Base-by-base conservation (phyloP, 192 early-diverging fungal genomes). In the Mortierella antarctica region DNA sequence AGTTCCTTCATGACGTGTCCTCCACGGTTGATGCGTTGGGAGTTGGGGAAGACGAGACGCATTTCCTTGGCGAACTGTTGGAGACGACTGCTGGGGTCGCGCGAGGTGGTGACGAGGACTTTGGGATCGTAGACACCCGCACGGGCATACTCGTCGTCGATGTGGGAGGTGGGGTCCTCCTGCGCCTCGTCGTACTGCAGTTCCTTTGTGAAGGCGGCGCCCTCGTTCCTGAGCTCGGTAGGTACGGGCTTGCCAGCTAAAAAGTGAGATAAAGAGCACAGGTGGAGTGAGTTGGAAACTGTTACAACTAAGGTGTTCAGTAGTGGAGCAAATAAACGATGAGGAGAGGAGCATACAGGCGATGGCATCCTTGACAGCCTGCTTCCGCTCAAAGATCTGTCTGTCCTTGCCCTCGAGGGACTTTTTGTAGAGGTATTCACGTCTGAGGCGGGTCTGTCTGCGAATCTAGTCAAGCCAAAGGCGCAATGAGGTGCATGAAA, bases 21-120 rank as follows among this genome's bases (percentile, higher is more conserved):
- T 80, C 98, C 98, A 76, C 98, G 92, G 86, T 99, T 99, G 81
- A 99, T 96, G 73, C 96, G 90, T 83, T 98, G 97, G 55, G 97
- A 95, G 83, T 97, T 97, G 55, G 98, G 98, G 64, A 99, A 93
- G 14, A 97, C 87, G 49, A 97, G 89, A 14, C 95, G 90, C 92
- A 99, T 95, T 85, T 99, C 98, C 85, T 99, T 99, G 72, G 96
- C 89, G 84, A 99, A 99, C 85, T 97, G 96, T 76, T 92, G 91
- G 73, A 99, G 88, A 53, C 97, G 92, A 69, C 92, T 91, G 82
- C 92, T 94, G 20, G 98, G 96, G 65, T 98, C 96, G 64, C 97
- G 87, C 15, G 96, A 97, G 8, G 98, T 99, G 21, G 98, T 99
- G 62, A 99, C 94, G 18, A 99, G 83, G 17, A 99, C 90, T 73